These are phyloP conservation scores for Aspergillus indologenus DNA, from an alignment of 495 filamentous ascomycete species.

Conservation along the genomic window DNA sequence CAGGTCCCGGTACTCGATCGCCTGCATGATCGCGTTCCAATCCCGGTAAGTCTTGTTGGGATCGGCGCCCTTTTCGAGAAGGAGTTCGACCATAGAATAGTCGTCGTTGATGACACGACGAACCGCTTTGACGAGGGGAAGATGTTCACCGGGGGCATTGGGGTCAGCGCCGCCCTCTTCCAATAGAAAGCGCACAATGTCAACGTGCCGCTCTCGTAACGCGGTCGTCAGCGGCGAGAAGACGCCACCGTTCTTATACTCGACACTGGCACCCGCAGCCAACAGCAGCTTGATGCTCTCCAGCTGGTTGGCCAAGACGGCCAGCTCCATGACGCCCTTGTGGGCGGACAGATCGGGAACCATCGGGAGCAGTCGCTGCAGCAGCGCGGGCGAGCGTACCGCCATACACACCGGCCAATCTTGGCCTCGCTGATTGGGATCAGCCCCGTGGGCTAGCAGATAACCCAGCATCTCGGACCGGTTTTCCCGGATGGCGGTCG, in stretches of 20 bases:
- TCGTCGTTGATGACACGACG: conserved; percentile 41
- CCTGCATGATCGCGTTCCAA: conserved; percentile 48
- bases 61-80: conserved; percentile 51
- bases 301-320: conserved; percentile 45
- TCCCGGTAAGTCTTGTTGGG: conserved; percentile 53
- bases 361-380: conserved; percentile 43
- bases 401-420: conserved; percentile 58
- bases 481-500: conserved; percentile 51
- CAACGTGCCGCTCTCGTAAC: conserved; percentile 48
- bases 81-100: conserved; percentile 47
- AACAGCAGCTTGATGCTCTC: conserved; percentile 25
- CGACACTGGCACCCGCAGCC: conserved; percentile 34
- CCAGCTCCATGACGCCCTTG: conserved; percentile 55
- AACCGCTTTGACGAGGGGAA: conserved; percentile 54
- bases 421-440: conserved; percentile 49
- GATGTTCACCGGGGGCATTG: conserved; percentile 52
- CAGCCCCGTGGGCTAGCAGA: conserved; percentile 48
- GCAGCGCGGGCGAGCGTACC: conserved; percentile 41
- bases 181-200: conserved; percentile 49
- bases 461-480: conserved; percentile 44
- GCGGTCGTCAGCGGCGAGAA: conserved; percentile 55
- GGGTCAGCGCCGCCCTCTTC: conserved; percentile 49
- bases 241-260: conserved; percentile 56
- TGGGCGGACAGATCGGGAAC: conserved; percentile 44
- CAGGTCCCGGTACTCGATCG: conserved; percentile 36